phyloP scores from a whole-genome alignment of 257 asterid genomes.

The Plantago major region DNA sequence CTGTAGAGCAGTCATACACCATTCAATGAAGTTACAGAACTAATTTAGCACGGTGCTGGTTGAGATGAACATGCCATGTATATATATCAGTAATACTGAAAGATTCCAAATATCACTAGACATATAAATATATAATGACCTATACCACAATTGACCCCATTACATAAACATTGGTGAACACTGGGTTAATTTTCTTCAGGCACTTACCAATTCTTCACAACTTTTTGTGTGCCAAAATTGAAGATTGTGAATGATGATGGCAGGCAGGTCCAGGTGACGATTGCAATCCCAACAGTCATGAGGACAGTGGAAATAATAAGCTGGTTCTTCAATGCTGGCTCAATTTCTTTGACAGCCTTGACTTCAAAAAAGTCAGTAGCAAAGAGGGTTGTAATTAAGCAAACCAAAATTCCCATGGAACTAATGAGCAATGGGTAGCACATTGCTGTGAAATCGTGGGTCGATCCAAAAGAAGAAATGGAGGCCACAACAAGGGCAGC shows the following conservation, averaged over 20 bases:
- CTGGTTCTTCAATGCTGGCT: constrained; percentile 67
- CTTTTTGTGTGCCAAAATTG: constrained; percentile 72
- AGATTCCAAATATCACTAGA: background rate
- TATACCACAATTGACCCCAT: too few relatives aligned
- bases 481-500: constrained; percentile 78
- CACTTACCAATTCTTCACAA: constrained; percentile 57
- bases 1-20: constrained; percentile 33
- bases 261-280: constrained; percentile 68
- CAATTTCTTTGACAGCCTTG: constrained; percentile 51
- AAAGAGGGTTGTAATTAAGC: constrained; percentile 75
- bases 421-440: constrained; percentile 73
- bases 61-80: background rate
- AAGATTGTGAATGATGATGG: constrained; percentile 77
- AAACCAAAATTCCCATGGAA: constrained; percentile 80
- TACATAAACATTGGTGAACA: background rate
- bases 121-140: too few relatives aligned
- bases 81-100: background rate
- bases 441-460: constrained; percentile 82
- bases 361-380: constrained; percentile 57
- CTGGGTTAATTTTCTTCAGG: background rate
- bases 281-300: constrained; percentile 72
- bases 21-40: constrained; percentile 5
- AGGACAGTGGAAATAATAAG: constrained; percentile 76
- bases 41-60: constrained; percentile 7
- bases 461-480: constrained; percentile 53